Conservation (phyloP, 495 filamentous ascomycete species). For the Evernia prunastri region DNA sequence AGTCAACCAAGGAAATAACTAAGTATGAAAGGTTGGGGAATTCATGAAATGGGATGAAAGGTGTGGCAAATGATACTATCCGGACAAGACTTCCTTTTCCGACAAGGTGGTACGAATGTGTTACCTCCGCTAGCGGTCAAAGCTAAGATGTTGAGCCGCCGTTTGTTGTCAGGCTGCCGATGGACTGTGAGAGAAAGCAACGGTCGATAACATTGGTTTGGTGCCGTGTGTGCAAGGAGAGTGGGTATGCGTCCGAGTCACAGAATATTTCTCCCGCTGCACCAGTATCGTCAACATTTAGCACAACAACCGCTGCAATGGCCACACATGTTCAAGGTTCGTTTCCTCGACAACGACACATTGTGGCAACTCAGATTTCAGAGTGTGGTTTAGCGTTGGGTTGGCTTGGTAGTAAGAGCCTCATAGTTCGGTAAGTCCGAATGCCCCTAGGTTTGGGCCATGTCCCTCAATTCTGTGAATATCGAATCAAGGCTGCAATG, state of each 20-base stretch:
- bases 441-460: neutral
- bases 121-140: neutral
- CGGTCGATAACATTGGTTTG: neutral
- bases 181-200: neutral
- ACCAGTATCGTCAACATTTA: neutral
- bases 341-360: neutral
- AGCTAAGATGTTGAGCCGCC: neutral
- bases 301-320: neutral
- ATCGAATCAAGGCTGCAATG: neutral
- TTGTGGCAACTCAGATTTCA: neutral
- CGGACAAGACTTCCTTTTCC: conserved; percentile 3
- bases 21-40: neutral
- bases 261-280: neutral
- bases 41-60: neutral
- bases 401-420: neutral
- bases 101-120: neutral
- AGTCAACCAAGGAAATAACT: no score
- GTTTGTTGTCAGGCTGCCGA: neutral
- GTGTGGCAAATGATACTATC: neutral
- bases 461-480: neutral
- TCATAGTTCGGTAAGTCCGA: neutral
- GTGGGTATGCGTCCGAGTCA: neutral
- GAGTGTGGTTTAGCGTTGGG: neutral
- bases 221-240: neutral
- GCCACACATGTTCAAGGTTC: neutral